These are phyloP conservation scores for Xenosphaeropsis pyriputrescens DNA, from an alignment of 2,329 filamentous ascomycete genomes.

Conservation along the genomic window DNA sequence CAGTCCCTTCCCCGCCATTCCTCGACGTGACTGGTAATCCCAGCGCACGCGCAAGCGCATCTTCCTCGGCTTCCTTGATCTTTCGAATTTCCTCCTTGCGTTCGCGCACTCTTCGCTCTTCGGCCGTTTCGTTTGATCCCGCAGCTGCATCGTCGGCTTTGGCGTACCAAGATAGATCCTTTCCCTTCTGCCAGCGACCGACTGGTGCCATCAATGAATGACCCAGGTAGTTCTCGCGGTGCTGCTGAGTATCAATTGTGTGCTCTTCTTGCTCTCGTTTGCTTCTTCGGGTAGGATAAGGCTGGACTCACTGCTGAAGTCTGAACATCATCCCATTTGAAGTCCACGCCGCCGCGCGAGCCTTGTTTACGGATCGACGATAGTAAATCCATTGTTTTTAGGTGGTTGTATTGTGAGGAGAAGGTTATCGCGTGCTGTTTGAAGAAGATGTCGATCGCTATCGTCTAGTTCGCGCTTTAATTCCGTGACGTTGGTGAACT, in stretches of 20 bases:
- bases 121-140: constrained; percentile 39
- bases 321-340: constrained; percentile 93
- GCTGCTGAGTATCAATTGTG: constrained; percentile 23
- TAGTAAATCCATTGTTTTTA: constrained; percentile 67
- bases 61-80: constrained; percentile 85
- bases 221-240: constrained; percentile 75
- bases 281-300: too few relatives aligned
- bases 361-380: constrained; percentile 82
- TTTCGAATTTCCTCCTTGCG: constrained; percentile 64
- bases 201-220: constrained; percentile 64
- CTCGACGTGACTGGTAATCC: constrained; percentile 59
- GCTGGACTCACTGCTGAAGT: constrained; percentile 30
- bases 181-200: constrained; percentile 57
- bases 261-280: too few relatives aligned
- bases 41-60: constrained; percentile 71
- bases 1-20: constrained; percentile 29
- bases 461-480: too few relatives aligned
- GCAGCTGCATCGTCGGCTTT: constrained; percentile 27
- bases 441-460: too few relatives aligned
- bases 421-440: too few relatives aligned
- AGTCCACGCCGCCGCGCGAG: constrained; percentile 85
- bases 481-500: background rate
- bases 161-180: constrained; percentile 48
- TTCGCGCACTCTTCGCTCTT: constrained; percentile 42
- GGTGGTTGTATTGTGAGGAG: too few relatives aligned